Conservation (phyloP, 192 early-diverging fungal species). For the Coemansia sp. region DNA sequence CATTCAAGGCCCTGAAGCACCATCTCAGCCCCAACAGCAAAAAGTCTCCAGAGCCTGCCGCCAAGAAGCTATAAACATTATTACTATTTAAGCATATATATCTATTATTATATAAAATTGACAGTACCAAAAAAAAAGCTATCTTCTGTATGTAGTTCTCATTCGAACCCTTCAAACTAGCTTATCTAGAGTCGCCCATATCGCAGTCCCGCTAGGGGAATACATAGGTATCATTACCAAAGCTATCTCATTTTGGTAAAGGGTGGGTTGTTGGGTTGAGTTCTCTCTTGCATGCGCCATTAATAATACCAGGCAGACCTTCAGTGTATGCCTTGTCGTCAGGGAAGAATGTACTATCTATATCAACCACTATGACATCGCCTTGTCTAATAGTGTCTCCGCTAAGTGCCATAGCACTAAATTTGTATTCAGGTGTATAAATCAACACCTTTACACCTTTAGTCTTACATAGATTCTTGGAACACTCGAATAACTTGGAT, state of each 20-base stretch:
- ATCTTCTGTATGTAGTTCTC: neutral
- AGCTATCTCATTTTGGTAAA: neutral
- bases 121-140: neutral
- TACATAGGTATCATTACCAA: neutral
- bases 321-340: neutral
- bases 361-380: neutral
- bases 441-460: neutral
- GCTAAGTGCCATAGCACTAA: neutral
- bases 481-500: neutral
- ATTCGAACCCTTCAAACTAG: too few relatives aligned
- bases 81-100: neutral
- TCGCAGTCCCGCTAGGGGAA: too few relatives aligned
- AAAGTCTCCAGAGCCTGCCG: slow-evolving; percentile 16
- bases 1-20: slow-evolving; percentile 28
- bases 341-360: neutral
- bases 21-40: slow-evolving; percentile 23
- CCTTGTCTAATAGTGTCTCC: neutral
- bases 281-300: neutral
- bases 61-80: slow-evolving; percentile 13
- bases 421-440: neutral
- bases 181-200: too few relatives aligned
- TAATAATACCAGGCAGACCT: neutral
- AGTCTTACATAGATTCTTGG: neutral
- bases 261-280: neutral
- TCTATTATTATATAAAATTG: neutral